Conservation (phyloP, 495 filamentous ascomycete species). For the Penicillium simplicissimum region DNA sequence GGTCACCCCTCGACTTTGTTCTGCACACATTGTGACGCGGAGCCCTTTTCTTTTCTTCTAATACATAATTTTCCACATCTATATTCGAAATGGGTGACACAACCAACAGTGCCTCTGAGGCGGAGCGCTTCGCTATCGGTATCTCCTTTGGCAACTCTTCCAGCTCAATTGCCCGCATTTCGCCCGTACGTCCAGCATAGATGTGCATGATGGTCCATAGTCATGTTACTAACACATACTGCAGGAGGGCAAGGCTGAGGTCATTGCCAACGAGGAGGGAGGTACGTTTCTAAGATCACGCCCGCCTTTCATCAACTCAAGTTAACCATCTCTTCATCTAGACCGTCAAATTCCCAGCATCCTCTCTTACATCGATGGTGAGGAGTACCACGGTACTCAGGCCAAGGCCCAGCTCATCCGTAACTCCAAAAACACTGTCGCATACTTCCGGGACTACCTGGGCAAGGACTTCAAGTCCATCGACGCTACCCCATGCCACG, state of each 20-base stretch:
- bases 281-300: slow-evolving; percentile 53
- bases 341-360: slow-evolving; percentile 96
- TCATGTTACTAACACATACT: slow-evolving; percentile 18
- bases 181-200: slow-evolving; percentile 50
- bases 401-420: slow-evolving; percentile 90
- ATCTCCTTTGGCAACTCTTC: slow-evolving; percentile 97
- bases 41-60: slow-evolving; percentile 12
- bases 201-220: neutral
- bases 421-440: slow-evolving; percentile 88
- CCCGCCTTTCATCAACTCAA: slow-evolving; percentile 11
- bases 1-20: slow-evolving; percentile 17
- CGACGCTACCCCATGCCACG: slow-evolving; percentile 92
- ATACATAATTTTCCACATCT: slow-evolving; percentile 13
- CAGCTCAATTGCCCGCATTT: slow-evolving; percentile 91
- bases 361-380: slow-evolving; percentile 89
- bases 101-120: slow-evolving; percentile 44
- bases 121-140: slow-evolving; percentile 79
- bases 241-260: slow-evolving; percentile 89
- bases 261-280: slow-evolving; percentile 99
- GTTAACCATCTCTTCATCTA: slow-evolving; percentile 32
- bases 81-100: slow-evolving; percentile 56
- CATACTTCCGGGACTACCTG: slow-evolving; percentile 93
- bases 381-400: slow-evolving; percentile 95
- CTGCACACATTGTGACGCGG: slow-evolving; percentile 24
- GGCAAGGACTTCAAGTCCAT: slow-evolving; percentile 95